Conservation (phyloP, 331 rosid genomes). For the Quercus tomentella region DNA sequence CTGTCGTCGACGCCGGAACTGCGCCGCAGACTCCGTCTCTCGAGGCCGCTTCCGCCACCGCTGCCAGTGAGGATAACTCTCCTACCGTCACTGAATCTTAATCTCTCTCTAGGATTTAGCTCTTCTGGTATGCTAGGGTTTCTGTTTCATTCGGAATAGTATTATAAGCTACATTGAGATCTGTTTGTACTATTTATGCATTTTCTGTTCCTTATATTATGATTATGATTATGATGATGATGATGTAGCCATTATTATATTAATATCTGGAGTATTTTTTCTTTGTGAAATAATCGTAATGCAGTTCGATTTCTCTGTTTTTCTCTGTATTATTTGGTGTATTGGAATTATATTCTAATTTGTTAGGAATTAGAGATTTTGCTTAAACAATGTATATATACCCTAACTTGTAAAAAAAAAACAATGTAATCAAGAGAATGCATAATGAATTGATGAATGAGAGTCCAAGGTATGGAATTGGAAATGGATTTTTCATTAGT, state of each 20-base stretch:
- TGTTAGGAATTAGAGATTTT: not conserved
- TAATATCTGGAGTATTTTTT: not conserved
- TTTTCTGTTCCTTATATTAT: conserved; percentile 36
- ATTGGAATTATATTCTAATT: not conserved
- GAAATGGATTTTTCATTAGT: not conserved
- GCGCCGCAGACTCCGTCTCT: conserved; percentile 27
- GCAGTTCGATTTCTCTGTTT: not conserved
- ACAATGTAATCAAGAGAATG: not conserved
- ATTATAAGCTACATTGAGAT: conserved; percentile 23
- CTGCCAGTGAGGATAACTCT: conserved; percentile 24
- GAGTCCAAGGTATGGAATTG: not conserved
- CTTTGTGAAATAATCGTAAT: not conserved
- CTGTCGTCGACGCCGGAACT: conserved; percentile 33
- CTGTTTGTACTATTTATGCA: conserved; percentile 35
- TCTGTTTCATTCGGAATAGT: conserved; percentile 4
- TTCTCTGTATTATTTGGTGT: conserved; percentile 11
- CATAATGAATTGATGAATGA: not conserved
- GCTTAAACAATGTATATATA: not conserved
- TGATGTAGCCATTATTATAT: too few species aligned
- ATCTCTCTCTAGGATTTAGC: conserved; percentile 16
- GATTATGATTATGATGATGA: not conserved
- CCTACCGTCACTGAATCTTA: conserved; percentile 35
- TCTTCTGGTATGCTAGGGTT: conserved; percentile 15
- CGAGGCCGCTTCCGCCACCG: conserved; percentile 3
- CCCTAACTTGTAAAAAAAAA: not conserved